Evolutionary conservation across 2,329 filamentous ascomycete genomes (phyloP), one percentile per base, ranked within the genome.

Genomic region (Fusarium tjaetaba): DNA sequence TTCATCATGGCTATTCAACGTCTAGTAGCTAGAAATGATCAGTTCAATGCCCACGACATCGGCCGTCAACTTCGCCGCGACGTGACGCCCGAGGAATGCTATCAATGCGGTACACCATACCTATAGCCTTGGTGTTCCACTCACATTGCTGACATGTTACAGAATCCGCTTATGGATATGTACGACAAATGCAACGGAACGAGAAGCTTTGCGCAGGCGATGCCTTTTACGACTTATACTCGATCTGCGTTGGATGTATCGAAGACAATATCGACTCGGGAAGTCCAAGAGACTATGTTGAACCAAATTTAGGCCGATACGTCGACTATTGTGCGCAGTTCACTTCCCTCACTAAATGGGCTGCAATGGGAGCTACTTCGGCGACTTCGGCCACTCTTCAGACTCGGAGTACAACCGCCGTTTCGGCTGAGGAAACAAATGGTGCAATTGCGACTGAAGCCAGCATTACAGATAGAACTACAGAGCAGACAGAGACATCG

Each of bases 141-240:
- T 10, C 9, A 11, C 0, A 16, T 16, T 16, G 3, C 4, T n/a
- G 11, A 48, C 28, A n/a, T 3, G 4, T 16, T 32, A n/a, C 5
- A 49, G 46, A 32, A 4, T 32, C 28, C 4, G 28, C 28, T 6
- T 49, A 49, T 32, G 15, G 32, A 49, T 49, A 49, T 18, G 46
- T 9, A 9, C 22, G 14, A 4, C 46, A 49, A 24, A 32, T 49
- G 15, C 46, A 49, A 32, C 28, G 15, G 9, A 18, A 49, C 22
- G 28, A 49, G n/a, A 32, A 13, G 10, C 46, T 32, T 49, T 49
- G 46, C 11, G 22, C 15, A 3, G 28, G 20, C 14, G 46, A 49
- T 18, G 46, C 46, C 15, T 49, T 32, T 11, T 32, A 32, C 28
- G 46, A 49, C 15, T 24, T 32, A 9, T 49, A 32, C 16, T 24